Conservation (phyloP, 371 early-diverging fungal species). For the Circinella minor region DNA sequence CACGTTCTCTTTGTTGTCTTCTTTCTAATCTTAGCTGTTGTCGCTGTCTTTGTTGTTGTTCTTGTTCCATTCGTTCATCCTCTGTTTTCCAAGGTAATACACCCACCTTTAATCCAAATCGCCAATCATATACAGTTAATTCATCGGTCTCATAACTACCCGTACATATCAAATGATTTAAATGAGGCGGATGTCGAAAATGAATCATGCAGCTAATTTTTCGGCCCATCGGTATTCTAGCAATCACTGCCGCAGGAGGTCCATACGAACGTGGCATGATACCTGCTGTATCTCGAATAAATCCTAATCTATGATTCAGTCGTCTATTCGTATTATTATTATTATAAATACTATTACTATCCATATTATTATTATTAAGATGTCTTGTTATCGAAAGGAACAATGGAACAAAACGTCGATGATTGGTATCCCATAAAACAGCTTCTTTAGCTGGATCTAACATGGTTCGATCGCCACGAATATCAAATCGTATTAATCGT, state of each 20-base stretch:
- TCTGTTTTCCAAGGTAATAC: conserved; percentile 38
- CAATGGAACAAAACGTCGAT: conserved; percentile 21
- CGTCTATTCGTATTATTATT: background rate
- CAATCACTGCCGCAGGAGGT: conserved; percentile 25
- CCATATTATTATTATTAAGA: too few relatives aligned
- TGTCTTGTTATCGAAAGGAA: background rate
- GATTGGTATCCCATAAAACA: conserved; percentile 17
- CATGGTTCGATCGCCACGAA: conserved; percentile 24
- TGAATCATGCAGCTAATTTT: conserved; percentile 49
- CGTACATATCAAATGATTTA: conserved; percentile 44
- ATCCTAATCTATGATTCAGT: conserved; percentile 4
- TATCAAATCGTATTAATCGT: conserved; percentile 34
- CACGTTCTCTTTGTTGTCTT: too few relatives aligned
- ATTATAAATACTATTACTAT: too few relatives aligned
- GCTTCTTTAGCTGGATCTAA: conserved; percentile 34
- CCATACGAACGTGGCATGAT: conserved; percentile 10
- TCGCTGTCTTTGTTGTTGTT: background rate
- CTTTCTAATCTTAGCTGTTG: background rate
- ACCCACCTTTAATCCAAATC: conserved; percentile 46
- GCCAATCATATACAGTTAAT: conserved; percentile 45
- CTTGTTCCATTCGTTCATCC: background rate
- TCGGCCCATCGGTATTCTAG: conserved; percentile 27
- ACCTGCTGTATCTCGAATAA: background rate
- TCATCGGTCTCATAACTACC: conserved; percentile 36
- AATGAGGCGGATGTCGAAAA: conserved; percentile 37